Base-by-base conservation (phyloP, 805 yeast species). In the Naumovozyma dairenensis region DNA sequence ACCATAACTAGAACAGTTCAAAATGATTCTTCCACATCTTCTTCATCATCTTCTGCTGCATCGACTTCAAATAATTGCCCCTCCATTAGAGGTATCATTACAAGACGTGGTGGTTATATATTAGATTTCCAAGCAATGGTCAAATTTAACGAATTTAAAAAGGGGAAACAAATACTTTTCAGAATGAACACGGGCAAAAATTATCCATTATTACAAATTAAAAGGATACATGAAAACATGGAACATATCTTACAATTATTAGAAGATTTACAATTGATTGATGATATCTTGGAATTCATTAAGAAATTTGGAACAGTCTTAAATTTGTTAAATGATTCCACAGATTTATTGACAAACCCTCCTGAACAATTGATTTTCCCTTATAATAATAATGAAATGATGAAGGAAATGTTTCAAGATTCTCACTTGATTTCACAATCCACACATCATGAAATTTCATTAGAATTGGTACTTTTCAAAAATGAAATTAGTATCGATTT, bases 401-500 rank as follows among this genome's bases (percentile, higher is more conserved):
- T 66, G 36, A 80, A 80, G 5, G 58, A 53, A 16, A 46, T 75
- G 30, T 71, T 74, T 10, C 49, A 59, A 2, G 54, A 59, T 8
- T 58, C 43, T 21, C 38, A 40, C 2, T 33, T 39, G n/a, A 33
- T 52, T 8, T 43, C 56, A 17, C 55, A 53, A 9, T 53, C 58
- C 13, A 45, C 52, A 25, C 59, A 59, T 26, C 64, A 63, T 32
- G 45, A 48, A 31, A 31, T 77, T 4, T 59, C 77, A 2, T 49
- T 79, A 27, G 89, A 80, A 45, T 45, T 78, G 18, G 71, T 70
- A 34, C 57, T 79, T 16, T 64, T 68, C 40, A 78, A 74, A 50
- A 74, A 78, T 15, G 86, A 80, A 45, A 50, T 79, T 3, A 65
- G 77, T 16, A 54, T 78, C 5, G 86, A 79, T 34, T 55, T 77